These are phyloP conservation scores for Pseudogymnoascus verrucosus DNA, from an alignment of 2,329 filamentous ascomycete genomes.

Conservation along the genomic window DNA sequence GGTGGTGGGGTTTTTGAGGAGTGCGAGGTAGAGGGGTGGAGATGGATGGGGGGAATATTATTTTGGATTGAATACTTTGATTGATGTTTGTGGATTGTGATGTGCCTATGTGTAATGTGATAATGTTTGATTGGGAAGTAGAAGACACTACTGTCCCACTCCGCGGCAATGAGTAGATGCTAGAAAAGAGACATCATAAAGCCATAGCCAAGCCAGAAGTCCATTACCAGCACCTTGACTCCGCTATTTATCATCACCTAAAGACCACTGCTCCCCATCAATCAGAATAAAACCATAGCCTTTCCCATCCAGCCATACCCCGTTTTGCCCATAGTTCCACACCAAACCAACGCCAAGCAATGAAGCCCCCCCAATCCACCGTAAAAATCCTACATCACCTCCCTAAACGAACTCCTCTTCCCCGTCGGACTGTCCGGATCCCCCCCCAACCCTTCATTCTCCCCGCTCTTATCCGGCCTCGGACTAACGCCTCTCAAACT, in stretches of 20 bases:
- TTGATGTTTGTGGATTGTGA: background rate
- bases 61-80: background rate
- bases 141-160: background rate
- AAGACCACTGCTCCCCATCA: background rate
- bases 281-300: background rate
- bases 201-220: background rate
- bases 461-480: slow-evolving; percentile 46
- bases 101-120: background rate
- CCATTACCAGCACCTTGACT: background rate
- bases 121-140: background rate
- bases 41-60: background rate
- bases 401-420: slow-evolving; percentile 61
- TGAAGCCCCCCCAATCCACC: background rate
- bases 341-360: background rate
- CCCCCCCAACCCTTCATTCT: slow-evolving; percentile 31
- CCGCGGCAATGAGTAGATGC: background rate
- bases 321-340: background rate
- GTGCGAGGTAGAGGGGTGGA: slow-evolving; percentile 28
- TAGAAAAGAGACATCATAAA: background rate
- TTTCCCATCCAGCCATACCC: background rate
- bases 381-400: slow-evolving; percentile 48
- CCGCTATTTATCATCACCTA: background rate
- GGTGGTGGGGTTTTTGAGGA: slow-evolving; percentile 73
- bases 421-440: slow-evolving; percentile 52
- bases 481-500: slow-evolving; percentile 67